These are phyloP conservation scores for Limtongozyma cylindracea DNA, from an alignment of 805 yeast genomes.

Conservation along the genomic window DNA sequence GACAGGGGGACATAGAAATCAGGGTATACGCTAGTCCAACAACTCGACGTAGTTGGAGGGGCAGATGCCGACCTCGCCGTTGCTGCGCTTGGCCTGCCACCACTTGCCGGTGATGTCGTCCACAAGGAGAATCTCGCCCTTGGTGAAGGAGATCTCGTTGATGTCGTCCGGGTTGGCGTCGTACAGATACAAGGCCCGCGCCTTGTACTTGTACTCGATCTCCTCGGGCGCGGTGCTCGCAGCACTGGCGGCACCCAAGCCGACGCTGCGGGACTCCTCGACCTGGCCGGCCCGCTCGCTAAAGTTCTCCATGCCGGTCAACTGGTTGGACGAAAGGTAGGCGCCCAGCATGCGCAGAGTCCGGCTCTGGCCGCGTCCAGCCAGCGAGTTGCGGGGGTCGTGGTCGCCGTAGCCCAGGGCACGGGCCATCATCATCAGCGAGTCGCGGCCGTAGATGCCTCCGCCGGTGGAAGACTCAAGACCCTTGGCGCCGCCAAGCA, in stretches of 20 bases:
- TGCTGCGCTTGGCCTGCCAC: conserved; percentile 90
- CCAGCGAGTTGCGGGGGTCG: too few species aligned
- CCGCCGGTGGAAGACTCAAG: too few species aligned
- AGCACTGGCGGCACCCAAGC: conserved; percentile 5
- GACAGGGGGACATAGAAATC: too few species aligned
- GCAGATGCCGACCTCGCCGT: conserved; percentile 17
- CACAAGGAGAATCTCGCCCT: conserved; percentile 79
- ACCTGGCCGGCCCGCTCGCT: conserved; percentile 4
- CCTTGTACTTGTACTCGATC: conserved; percentile 45
- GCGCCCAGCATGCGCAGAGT: too few species aligned
- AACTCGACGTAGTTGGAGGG: not conserved
- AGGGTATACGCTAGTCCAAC: too few species aligned
- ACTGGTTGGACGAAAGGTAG: conserved; percentile 24
- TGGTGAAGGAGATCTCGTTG: conserved; percentile 72
- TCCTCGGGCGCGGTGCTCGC: conserved; percentile 5
- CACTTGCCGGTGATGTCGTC: conserved; percentile 89
- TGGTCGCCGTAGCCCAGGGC: too few species aligned
- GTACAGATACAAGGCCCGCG: conserved; percentile 68
- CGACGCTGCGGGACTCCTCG: conserved; percentile 5
- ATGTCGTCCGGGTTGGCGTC: conserved; percentile 82
- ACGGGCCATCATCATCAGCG: too few species aligned
- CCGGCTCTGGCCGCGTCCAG: too few species aligned
- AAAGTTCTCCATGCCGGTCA: conserved; percentile 36
- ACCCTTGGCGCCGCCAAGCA: too few species aligned
- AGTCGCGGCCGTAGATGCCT: too few species aligned